phyloP scores from a whole-genome alignment of 148 eudicot genomes.

The Spergularia bocconei region DNA sequence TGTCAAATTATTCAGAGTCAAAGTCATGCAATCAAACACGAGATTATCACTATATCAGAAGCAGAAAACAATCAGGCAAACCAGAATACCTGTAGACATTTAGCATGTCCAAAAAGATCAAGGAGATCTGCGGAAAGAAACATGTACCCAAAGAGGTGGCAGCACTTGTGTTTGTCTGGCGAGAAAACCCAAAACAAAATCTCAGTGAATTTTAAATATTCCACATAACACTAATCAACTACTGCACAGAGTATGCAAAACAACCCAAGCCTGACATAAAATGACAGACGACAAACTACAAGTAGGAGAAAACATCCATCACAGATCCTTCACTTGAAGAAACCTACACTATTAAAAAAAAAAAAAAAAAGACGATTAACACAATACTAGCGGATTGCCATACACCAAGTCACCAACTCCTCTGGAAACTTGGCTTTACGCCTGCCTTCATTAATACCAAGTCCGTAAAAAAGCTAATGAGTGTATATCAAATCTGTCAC shows the following conservation, averaged over 20 bases:
- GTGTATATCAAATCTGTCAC: not conserved
- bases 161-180: slow-evolving; percentile 92
- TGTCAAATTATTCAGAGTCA: too few species aligned
- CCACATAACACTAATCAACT: not conserved
- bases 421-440: not conserved
- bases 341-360: not conserved
- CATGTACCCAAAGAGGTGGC: slow-evolving; percentile 87
- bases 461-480: not conserved
- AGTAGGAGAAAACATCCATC: not conserved
- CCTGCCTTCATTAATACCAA: not conserved
- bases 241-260: not conserved
- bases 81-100: slow-evolving; percentile 85
- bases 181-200: slow-evolving; percentile 15
- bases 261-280: not conserved
- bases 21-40: not conserved
- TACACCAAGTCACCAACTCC: not conserved
- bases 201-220: not conserved
- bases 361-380: not conserved
- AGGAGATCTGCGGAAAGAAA: slow-evolving; percentile 77
- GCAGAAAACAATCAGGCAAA: not conserved
- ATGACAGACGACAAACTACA: not conserved
- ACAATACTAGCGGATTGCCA: not conserved
- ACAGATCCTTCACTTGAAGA: not conserved
- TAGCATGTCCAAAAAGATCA: slow-evolving; percentile 95
- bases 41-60: not conserved